Evolutionary conservation across 305 asterid species (phyloP).

Genomic region (Coffea humblotiana): DNA sequence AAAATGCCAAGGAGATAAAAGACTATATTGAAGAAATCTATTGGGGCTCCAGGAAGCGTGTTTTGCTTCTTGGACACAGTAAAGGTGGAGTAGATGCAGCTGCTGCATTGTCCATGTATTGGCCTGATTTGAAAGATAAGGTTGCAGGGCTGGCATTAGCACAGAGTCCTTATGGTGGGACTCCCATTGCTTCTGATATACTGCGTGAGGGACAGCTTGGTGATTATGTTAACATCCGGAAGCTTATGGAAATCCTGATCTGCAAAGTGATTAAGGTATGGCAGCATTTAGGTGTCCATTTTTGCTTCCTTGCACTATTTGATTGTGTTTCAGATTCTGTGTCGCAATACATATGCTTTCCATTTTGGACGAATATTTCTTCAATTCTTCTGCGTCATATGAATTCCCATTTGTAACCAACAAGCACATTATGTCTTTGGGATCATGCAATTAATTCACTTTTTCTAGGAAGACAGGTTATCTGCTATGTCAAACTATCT

Average conservation of each 20-base stretch:
- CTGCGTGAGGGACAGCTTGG: constrained; percentile 94
- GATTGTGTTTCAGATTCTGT: no score
- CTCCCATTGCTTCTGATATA: constrained; percentile 93
- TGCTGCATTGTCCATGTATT: constrained; percentile 83
- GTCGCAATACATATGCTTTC: not conserved
- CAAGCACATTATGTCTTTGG: not conserved
- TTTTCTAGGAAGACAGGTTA: not conserved
- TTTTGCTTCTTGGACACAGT: constrained; percentile 91
- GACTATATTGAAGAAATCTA: constrained; percentile 85
- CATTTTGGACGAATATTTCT: not conserved
- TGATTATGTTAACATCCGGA: constrained; percentile 87
- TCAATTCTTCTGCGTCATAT: not conserved
- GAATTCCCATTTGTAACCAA: not conserved
- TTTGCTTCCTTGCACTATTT: not conserved
- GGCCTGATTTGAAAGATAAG: constrained; percentile 87
- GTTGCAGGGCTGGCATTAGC: constrained; percentile 89
- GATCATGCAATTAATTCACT: not conserved
- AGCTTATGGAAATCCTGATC: constrained; percentile 86
- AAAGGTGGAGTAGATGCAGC: constrained; percentile 96
- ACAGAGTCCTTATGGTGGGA: constrained; percentile 98
- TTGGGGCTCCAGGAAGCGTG: constrained; percentile 82
- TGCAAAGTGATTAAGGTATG: constrained; percentile 93
- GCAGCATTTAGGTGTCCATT: not conserved
- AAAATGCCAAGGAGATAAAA: constrained; percentile 87
- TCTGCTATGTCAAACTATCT: not conserved